Percentiles rank a stretch among this genome's conserved stretches.
Conservation (phyloP, 441 rosid genomes). For the Erodium moschatum region DNA sequence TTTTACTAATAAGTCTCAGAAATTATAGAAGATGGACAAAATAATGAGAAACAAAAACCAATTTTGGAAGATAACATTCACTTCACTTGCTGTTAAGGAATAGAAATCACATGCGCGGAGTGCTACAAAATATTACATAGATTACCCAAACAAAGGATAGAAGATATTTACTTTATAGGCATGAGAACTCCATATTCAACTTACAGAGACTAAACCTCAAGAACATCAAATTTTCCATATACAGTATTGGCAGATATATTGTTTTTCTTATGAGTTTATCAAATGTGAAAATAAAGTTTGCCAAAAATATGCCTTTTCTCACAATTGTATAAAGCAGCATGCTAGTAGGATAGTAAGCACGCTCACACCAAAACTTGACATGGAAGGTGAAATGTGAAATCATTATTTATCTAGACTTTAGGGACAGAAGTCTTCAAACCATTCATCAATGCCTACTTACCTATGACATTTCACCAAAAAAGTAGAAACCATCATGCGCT, state of each 20-base stretch:
- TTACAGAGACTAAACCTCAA: neutral
- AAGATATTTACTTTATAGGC: neutral
- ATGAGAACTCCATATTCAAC: neutral
- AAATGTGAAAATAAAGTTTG: too few species aligned
- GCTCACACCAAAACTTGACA: neutral
- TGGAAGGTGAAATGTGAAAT: neutral
- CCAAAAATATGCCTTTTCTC: too few species aligned
- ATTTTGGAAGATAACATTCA: neutral
- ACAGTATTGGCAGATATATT: too few species aligned
- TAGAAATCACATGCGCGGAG: neutral
- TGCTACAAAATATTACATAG: neutral
- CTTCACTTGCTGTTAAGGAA: neutral
- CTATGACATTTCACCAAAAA: neutral
- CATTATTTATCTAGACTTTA: neutral
- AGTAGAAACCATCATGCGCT: neutral
- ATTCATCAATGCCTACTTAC: neutral
- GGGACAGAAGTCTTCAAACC: neutral
- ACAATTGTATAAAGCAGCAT: too few species aligned
- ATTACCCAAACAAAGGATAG: neutral
- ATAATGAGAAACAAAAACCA: neutral
- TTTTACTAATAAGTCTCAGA: constrained; percentile 20
- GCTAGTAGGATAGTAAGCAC: too few species aligned
- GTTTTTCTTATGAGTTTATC: too few species aligned
- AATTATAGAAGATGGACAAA: neutral
- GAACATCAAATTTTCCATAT: neutral